Base-by-base conservation (phyloP, 768 basidiomycete species). In the Mycena leptocephala region DNA sequence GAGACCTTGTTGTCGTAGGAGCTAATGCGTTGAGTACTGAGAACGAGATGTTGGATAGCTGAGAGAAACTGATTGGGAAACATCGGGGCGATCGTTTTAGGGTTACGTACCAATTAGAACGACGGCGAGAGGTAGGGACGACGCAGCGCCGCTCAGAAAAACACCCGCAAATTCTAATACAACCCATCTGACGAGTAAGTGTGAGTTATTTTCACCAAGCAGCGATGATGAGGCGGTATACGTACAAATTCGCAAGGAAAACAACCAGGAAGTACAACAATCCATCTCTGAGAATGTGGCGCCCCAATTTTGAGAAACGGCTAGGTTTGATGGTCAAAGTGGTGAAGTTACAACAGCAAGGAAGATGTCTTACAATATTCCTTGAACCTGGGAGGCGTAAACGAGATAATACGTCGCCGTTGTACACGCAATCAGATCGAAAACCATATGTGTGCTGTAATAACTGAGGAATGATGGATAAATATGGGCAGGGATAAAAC, bases 231-330 rank as follows among this genome's bases (percentile, higher is more conserved):
- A n/a, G n/a, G n/a, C n/a, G n/a, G n/a, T n/a, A n/a, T 18, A 62
- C 66, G 33, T 22, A 75, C 74, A 69, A 37, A 28, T 70, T 70
- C 10, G 46, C 67, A 24, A 70, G 66, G 61, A 75, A 75, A 5
- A 75, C 74, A n/a, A 75, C 73, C 5, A 70, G 2, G 28, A 75
- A 75, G n/a, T 75, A 75, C 20, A 75, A 8, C n/a, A 75, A 24
- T 20, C 74, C 74, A 20, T 75, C 67, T 33, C 74, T 37, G 11
- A 75, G 59, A 28, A 75, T 13, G 22, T 22, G 26, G 33, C 46
- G 41, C 3, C 37, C 18, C 3, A 74, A 28, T 33, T 62, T 74
- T 3, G 73, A 69, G 3, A 63, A 53, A 43, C 22, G 58, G 18
- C 66, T 69, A 7, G 13, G 26, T 8, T 9, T 24, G 48, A 51